phyloP scores from a whole-genome alignment of 768 basidiomycete species.

The Phlebiopsis gigantea region DNA sequence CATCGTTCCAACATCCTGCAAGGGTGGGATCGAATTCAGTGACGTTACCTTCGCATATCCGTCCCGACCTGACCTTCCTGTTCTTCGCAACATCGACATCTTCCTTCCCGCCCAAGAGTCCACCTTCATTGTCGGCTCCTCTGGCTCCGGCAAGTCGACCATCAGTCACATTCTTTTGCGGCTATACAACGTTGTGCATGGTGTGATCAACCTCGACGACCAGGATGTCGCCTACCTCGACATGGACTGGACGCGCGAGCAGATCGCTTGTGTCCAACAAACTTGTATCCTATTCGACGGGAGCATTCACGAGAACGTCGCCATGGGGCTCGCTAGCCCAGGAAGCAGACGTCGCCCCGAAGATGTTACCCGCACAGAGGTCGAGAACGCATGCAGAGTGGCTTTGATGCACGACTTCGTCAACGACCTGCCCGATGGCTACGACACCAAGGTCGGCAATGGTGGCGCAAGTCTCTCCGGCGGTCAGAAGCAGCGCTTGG shows the following conservation, averaged over 20 bases:
- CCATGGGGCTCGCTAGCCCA: conserved; percentile 60
- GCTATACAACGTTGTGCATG: conserved; percentile 55
- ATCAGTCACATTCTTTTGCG: conserved; percentile 61
- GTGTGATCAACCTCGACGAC: conserved; percentile 75
- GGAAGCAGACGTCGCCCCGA: conserved; percentile 34
- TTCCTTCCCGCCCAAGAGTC: conserved; percentile 69
- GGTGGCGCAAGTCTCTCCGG: conserved; percentile 80
- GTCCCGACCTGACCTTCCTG: conserved; percentile 56
- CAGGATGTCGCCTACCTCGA: conserved; percentile 76
- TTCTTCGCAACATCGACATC: conserved; percentile 53
- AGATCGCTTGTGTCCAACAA: conserved; percentile 77
- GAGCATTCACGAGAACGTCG: conserved; percentile 81
- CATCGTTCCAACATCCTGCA: conserved; percentile 58
- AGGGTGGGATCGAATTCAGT: conserved; percentile 63
- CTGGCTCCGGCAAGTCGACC: conserved; percentile 76
- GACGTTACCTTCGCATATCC: conserved; percentile 70
- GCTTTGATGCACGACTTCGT: conserved; percentile 89
- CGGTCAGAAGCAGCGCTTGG: conserved; percentile 87
- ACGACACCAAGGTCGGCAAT: conserved; percentile 75
- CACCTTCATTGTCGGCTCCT: conserved; percentile 76
- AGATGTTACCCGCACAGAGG: conserved; percentile 59
- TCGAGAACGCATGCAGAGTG: conserved; percentile 75
- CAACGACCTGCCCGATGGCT: conserved; percentile 76
- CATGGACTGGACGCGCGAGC: conserved; percentile 54
- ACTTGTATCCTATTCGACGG: conserved; percentile 76